These are phyloP conservation scores for Eucalyptus pauciflora DNA, from an alignment of 345 rosid genomes.

Conservation along the genomic window DNA sequence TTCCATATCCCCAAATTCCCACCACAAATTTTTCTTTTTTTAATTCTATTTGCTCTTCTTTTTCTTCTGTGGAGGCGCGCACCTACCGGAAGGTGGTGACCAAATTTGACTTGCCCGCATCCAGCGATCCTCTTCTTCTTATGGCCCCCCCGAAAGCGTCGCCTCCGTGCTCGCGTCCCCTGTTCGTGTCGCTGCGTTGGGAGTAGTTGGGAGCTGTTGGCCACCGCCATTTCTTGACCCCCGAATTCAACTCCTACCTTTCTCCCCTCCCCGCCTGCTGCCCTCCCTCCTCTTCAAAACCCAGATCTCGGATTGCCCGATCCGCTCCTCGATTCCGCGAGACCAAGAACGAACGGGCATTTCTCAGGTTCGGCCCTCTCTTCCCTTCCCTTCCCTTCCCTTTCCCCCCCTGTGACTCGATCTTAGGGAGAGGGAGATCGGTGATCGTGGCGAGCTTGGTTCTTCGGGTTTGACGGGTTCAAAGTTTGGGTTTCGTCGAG, in stretches of 20 bases:
- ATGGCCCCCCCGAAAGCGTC: not conserved
- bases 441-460: not conserved
- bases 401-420: rapidly evolving
- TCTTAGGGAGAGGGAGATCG: not conserved
- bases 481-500: not conserved
- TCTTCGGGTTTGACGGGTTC: not conserved
- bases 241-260: not conserved
- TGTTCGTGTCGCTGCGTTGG: not conserved
- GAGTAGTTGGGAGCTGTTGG: not conserved
- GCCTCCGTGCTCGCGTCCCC: no score
- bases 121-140: not conserved
- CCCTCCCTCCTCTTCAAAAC: not conserved
- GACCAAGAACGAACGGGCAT: not conserved
- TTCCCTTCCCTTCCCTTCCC: not conserved
- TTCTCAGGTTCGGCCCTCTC: not conserved
- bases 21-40: not conserved
- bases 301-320: not conserved
- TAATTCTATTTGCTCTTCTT: no score
- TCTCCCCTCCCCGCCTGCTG: not conserved
- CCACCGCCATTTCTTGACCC: not conserved
- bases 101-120: slow-evolving; percentile 18
- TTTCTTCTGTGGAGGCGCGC: not conserved
- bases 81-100: not conserved
- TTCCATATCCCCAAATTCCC: no score
- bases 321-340: not conserved